phyloP scores from a whole-genome alignment of 305 asterid genomes.

The Ilex paraguariensis region DNA sequence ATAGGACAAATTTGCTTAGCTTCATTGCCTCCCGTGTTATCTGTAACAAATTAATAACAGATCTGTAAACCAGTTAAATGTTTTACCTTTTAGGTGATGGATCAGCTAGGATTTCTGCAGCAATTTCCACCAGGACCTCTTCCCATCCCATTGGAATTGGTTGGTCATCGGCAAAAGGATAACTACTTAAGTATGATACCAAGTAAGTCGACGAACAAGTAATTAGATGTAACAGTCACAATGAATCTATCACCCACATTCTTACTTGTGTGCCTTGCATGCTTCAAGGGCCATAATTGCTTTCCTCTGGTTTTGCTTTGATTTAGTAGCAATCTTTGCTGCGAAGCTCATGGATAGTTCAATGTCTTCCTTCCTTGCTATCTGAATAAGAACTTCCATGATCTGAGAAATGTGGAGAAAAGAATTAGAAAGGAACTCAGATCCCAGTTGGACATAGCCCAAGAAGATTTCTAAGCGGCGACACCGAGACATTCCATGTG shows the following conservation, averaged over 20 bases:
- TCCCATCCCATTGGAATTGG: constrained; percentile 87
- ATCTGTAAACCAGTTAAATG: background rate
- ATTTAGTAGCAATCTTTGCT: constrained; percentile 66
- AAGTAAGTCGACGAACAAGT: constrained; percentile 5
- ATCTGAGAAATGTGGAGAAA: constrained; percentile 29
- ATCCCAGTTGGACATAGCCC: background rate
- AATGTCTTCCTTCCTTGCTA: constrained; percentile 65
- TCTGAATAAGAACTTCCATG: constrained; percentile 73
- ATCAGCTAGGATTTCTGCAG: constrained; percentile 59
- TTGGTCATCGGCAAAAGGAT: constrained; percentile 83
- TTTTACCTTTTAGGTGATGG: constrained; percentile 63
- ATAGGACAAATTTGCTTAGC: too few relatives aligned
- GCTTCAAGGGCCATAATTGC: constrained; percentile 96
- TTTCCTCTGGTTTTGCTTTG: constrained; percentile 69
- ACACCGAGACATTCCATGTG: too few relatives aligned
- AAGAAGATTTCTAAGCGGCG: too few relatives aligned
- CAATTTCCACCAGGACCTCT: constrained; percentile 57
- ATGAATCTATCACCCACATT: constrained; percentile 3
- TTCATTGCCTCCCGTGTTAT: too few relatives aligned
- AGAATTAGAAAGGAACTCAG: constrained; percentile 1
- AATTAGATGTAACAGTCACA: constrained; percentile 1
- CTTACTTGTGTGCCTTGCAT: constrained; percentile 85
- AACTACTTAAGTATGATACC: constrained; percentile 32
- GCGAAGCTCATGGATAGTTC: constrained; percentile 73
- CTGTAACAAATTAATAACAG: too few relatives aligned